Conservation (phyloP, 1,284 basidiomycete species). For the Fomitopsis pinicola region DNA sequence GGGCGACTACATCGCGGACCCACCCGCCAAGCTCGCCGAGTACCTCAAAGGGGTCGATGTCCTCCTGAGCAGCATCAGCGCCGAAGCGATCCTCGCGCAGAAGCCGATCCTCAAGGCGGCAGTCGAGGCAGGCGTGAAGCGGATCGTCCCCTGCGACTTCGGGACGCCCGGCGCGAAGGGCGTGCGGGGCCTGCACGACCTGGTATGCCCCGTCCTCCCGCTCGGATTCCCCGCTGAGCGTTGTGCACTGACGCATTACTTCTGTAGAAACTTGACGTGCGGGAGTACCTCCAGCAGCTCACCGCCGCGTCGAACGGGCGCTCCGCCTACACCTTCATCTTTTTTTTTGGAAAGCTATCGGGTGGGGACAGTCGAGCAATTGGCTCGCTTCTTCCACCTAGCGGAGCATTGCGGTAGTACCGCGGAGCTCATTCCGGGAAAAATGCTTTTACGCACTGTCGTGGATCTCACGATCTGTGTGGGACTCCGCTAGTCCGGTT, state of each 20-base stretch:
- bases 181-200: conserved; percentile 13
- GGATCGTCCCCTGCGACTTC: conserved; percentile 16
- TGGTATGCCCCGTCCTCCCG: conserved; percentile 1
- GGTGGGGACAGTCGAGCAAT: too few relatives aligned
- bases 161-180: conserved; percentile 12
- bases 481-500: too few relatives aligned
- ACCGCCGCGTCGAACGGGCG: conserved; percentile 5
- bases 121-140: conserved; percentile 15
- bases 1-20: conserved; percentile 8
- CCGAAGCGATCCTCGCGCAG: conserved; percentile 6
- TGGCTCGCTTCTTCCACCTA: too few relatives aligned
- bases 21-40: conserved; percentile 8
- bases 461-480: too few relatives aligned
- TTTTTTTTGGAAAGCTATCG: too few relatives aligned
- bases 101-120: conserved; percentile 14
- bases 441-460: too few relatives aligned
- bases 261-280: conserved; percentile 19
- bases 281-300: conserved; percentile 13
- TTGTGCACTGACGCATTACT: not conserved
- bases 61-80: conserved; percentile 12
- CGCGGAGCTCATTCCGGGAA: too few relatives aligned
- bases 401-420: too few relatives aligned
- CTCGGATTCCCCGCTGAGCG: not conserved
- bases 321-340: conserved; percentile 17
- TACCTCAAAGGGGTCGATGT: conserved; percentile 12